A percentile compares a stretch with the other conserved stretches of the same genome.
Evolutionary conservation across 306 rosid species (phyloP).

Genomic region (Ormosia semicastrata): DNA sequence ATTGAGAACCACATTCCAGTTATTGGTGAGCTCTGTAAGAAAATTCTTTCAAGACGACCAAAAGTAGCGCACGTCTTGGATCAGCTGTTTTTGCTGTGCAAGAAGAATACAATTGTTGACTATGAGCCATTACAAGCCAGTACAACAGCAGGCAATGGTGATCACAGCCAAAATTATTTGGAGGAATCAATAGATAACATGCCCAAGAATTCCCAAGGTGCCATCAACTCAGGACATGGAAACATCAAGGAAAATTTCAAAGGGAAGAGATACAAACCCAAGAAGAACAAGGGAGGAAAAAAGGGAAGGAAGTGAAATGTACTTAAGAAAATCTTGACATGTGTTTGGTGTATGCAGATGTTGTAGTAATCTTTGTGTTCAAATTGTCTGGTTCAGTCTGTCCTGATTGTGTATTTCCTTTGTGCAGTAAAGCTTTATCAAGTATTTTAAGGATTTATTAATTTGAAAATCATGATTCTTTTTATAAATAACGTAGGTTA

Average conservation of each 20-base stretch:
- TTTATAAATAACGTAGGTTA: background rate
- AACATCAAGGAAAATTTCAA: background rate
- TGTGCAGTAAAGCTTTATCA: background rate
- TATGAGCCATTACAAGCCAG: slow-evolving; percentile 12
- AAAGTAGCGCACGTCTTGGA: background rate
- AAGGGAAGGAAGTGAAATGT: slow-evolving; percentile 22
- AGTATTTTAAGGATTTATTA: background rate
- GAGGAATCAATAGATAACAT: background rate
- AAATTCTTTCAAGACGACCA: background rate
- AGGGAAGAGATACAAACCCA: slow-evolving; percentile 6
- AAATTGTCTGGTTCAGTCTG: background rate
- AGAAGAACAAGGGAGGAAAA: slow-evolving; percentile 13
- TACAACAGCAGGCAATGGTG: background rate
- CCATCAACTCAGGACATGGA: background rate
- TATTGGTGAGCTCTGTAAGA: background rate
- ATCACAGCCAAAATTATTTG: background rate
- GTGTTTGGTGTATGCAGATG: background rate
- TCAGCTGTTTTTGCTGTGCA: background rate
- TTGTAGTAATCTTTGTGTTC: background rate
- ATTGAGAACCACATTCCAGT: background rate
- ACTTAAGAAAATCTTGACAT: background rate
- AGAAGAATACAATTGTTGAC: background rate
- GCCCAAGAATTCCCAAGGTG: background rate
- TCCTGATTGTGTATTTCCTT: background rate
- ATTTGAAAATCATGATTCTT: background rate